Evolutionary conservation across 2,329 filamentous ascomycete genomes (phyloP), one percentile per base, ranked within the genome.

Genomic region (Ambrosiella xylebori): DNA sequence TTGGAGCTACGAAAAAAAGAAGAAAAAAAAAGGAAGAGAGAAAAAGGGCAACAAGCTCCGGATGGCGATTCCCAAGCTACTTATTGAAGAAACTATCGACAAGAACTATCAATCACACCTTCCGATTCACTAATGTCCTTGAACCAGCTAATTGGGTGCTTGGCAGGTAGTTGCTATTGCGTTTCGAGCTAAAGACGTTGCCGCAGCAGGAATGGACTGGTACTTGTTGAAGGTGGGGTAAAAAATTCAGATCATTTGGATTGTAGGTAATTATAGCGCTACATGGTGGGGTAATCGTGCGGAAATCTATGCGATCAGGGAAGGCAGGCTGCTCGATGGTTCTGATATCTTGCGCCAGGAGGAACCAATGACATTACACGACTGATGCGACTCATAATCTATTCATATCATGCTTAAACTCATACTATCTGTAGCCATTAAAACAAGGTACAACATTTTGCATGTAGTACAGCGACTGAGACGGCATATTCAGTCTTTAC

Each of bases 141-240:
- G 36, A 59, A 51, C 4, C 3, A 27, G 27, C 27, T 5, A 27
- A 27, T 27, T 27, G 27, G 27, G 27, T 27, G 27, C 27, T 27
- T 27, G 47, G 47, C 17, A 50, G 38, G 47, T 35, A 51, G 35
- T 57, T 38, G n/a, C 55, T 36, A 50, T 13, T 27, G 39, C 49
- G 38, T 17, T 45, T 37, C 54, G 12, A 13, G 50, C 27, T 38
- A 17, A 36, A 35, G 50, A 47, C 44, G 50, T 35, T 53, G 51
- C 7, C 51, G 27, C 19, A 51, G 19, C 19, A 41, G 53, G 38
- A 55, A 55, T 55, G 19, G 38, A 40, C 44, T 9, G 15, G 38
- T 37, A 37, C 35, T 57, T 39, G 17, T 36, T 17, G 54, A 60
- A 60, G 58, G 50, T 60, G 58, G 58, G 58, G 58, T 57, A 54